Evolutionary conservation across 805 yeast genomes (phyloP).

Genomic region (Yamadazyma takamatsuzukensis): DNA sequence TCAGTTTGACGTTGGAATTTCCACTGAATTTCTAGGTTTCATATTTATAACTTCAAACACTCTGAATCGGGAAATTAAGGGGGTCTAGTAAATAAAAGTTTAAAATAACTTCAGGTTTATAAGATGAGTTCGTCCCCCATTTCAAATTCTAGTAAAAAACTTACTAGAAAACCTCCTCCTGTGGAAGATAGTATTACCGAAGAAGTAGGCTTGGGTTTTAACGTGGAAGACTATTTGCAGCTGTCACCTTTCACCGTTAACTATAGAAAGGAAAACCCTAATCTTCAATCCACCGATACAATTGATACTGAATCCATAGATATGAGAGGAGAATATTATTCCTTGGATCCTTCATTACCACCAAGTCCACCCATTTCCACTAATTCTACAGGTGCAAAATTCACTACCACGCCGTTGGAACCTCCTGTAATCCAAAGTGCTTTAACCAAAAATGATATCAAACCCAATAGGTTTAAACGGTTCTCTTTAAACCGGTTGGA

Average conservation of each 20-base stretch:
- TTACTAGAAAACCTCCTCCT: slow-evolving; percentile 10
- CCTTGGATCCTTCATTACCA: slow-evolving; percentile 13
- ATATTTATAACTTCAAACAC: too few species aligned
- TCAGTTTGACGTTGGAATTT: too few species aligned
- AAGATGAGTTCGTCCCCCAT: too few species aligned
- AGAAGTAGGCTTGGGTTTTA: slow-evolving; percentile 6
- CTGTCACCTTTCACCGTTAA: slow-evolving; percentile 20
- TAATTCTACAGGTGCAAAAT: slow-evolving; percentile 2
- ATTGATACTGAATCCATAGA: slow-evolving; percentile 6
- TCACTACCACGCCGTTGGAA: slow-evolving; percentile 7
- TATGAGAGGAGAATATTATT: slow-evolving; percentile 3
- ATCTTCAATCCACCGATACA: slow-evolving; percentile 17
- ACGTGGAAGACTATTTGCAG: slow-evolving; percentile 18
- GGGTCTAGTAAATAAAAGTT: too few species aligned
- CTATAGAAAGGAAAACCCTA: slow-evolving; percentile 23
- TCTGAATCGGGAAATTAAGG: too few species aligned
- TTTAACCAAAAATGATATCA: too few species aligned
- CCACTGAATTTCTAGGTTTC: too few species aligned
- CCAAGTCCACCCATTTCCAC: slow-evolving; percentile 11
- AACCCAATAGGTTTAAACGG: slow-evolving; percentile 7
- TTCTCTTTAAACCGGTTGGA: slow-evolving; percentile 9
- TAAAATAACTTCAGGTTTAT: too few species aligned
- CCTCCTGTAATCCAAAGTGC: not conserved
- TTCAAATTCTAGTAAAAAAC: too few species aligned
- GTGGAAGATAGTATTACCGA: not conserved